A percentile compares a stretch with the other conserved stretches of the same genome.
phyloP scores from a whole-genome alignment of 331 rosid species.

The Ulmus americana region DNA sequence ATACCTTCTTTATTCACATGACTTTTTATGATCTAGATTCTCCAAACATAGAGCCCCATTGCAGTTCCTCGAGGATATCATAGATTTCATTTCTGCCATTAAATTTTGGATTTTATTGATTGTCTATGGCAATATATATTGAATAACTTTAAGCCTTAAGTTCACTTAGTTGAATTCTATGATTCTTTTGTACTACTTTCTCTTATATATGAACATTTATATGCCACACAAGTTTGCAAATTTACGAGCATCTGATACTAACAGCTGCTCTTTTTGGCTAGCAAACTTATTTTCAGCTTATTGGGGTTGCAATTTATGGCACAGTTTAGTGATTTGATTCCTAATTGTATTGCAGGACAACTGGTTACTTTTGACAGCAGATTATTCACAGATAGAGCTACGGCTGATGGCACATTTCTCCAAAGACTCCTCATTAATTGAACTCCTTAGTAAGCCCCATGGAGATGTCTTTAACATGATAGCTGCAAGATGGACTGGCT shows the following conservation, averaged over 20 bases:
- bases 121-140: too few relatives aligned
- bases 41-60: neutral
- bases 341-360: conserved; percentile 48
- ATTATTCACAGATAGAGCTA: conserved; percentile 94
- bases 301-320: neutral
- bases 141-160: neutral
- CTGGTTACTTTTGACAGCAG: conserved; percentile 88
- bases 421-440: conserved; percentile 61
- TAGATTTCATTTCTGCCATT: neutral
- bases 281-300: too few relatives aligned
- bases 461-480: conserved; percentile 84
- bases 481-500: conserved; percentile 85
- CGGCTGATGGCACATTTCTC: conserved; percentile 96
- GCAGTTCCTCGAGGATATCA: neutral
- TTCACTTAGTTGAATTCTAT: neutral
- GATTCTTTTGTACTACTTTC: neutral
- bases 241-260: too few relatives aligned
- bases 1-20: neutral
- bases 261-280: neutral
- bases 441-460: conserved; percentile 62
- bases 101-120: neutral
- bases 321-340: conserved; percentile 11
- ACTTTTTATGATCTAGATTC: neutral
- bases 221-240: too few relatives aligned
- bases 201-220: neutral